Percentiles rank a stretch among this genome's conserved stretches.
phyloP scores from a whole-genome alignment of 371 early-diverging fungal genomes.

The Edhazardia aedis region DNA sequence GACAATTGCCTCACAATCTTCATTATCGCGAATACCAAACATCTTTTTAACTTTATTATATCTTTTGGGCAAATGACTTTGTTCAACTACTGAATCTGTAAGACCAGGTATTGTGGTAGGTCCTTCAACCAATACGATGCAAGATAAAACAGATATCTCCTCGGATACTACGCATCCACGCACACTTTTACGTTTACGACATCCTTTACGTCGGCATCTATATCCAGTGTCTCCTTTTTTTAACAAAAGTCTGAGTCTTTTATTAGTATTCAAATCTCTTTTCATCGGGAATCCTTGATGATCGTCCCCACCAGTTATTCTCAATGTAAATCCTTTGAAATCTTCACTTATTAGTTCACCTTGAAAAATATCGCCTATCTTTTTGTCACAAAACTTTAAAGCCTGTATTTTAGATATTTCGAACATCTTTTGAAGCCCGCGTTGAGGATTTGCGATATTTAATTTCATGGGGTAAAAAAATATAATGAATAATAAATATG shows the following conservation, averaged over 20 bases:
- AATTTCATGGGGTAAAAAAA: too few species aligned
- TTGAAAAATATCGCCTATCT: conserved; percentile 76
- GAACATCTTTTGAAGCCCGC: too few species aligned
- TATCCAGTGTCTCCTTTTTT: conserved; percentile 92
- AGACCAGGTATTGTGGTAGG: conserved; percentile 76
- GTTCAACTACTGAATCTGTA: conserved; percentile 68
- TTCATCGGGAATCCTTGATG: conserved; percentile 72
- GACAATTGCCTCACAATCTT: conserved; percentile 52
- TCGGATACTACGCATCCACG: conserved; percentile 88
- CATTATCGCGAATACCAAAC: conserved; percentile 75
- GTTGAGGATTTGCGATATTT: too few species aligned
- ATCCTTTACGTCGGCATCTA: conserved; percentile 81
- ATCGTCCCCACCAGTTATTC: conserved; percentile 95
- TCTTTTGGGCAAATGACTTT: conserved; percentile 88
- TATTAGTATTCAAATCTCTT: conserved; percentile 68
- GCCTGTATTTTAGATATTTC: too few species aligned
- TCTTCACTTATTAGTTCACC: conserved; percentile 82
- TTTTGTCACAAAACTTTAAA: conserved; percentile 94
- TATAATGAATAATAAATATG: too few species aligned
- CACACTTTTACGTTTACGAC: conserved; percentile 92
- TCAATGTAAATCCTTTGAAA: conserved; percentile 90
- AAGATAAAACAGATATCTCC: conserved; percentile 72
- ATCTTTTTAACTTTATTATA: conserved; percentile 86
- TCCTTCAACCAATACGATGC: conserved; percentile 79
- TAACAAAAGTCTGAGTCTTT: conserved; percentile 73